Evolutionary conservation across 768 basidiomycete genomes (phyloP).

Genomic region (Hygrocybe coccinea): DNA sequence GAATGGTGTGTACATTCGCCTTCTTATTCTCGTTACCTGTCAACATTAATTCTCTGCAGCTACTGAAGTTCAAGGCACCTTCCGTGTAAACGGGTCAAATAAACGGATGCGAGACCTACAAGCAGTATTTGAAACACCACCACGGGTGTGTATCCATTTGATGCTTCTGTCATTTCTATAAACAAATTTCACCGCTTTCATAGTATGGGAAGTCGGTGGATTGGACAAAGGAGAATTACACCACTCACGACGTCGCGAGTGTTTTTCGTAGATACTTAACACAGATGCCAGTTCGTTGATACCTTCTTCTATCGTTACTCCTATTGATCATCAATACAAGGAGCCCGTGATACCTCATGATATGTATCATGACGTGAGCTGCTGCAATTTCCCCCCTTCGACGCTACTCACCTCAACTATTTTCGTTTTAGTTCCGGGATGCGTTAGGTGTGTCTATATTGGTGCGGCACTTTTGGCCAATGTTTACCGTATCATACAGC

Average conservation of each 20-base stretch:
- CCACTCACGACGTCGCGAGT: conserved; percentile 95
- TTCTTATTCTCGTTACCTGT: neutral
- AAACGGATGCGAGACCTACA: conserved; percentile 97
- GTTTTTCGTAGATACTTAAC: conserved; percentile 95
- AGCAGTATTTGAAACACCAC: conserved; percentile 81
- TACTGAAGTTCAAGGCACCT: conserved; percentile 89
- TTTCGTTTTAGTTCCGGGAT: conserved; percentile 62
- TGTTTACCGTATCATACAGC: conserved; percentile 38
- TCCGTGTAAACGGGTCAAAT: conserved; percentile 92
- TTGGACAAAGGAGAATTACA: conserved; percentile 82
- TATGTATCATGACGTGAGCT: conserved; percentile 79
- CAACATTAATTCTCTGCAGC: conserved; percentile 36
- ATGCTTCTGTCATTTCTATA: conserved; percentile 2
- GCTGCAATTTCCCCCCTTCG: conserved; percentile 12
- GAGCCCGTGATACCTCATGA: conserved; percentile 92
- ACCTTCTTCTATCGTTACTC: conserved; percentile 1
- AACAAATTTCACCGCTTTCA: conserved; percentile 1
- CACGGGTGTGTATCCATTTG: conserved; percentile 52
- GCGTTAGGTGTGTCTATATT: conserved; percentile 51
- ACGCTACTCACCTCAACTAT: conserved; percentile 12
- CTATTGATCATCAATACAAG: conserved; percentile 35
- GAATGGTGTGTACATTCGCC: conserved; percentile 52
- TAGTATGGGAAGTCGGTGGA: conserved; percentile 93
- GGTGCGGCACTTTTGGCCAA: neutral
- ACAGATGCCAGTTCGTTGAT: conserved; percentile 81